Evolutionary conservation across 1,284 basidiomycete genomes (phyloP).

Genomic region (Ceratobasidium sp.): DNA sequence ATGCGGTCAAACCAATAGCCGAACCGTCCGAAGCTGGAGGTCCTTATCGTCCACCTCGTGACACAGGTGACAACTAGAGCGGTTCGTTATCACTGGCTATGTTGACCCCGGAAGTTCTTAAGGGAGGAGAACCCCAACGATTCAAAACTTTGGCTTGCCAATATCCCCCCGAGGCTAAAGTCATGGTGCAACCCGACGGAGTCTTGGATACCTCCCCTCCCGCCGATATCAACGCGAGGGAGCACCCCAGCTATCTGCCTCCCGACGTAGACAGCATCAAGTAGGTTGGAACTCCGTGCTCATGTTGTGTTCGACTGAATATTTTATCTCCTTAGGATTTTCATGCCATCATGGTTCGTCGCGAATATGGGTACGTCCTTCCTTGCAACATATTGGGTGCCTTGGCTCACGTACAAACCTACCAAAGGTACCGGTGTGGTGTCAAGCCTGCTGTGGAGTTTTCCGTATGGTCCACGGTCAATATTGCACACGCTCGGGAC

Average conservation of each 20-base stretch:
- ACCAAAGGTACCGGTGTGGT: conserved; percentile 15
- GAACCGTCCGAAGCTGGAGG: neutral
- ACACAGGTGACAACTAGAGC: too few species aligned
- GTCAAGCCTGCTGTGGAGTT: conserved; percentile 21
- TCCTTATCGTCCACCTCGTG: conserved; percentile 11
- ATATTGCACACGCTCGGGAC: conserved; percentile 7
- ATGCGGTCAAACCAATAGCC: neutral
- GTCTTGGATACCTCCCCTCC: too few species aligned
- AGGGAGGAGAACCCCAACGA: too few species aligned
- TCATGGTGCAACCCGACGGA: too few species aligned
- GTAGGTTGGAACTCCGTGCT: neutral
- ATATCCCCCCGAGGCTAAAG: too few species aligned
- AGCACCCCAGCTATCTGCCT: neutral
- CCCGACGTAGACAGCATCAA: neutral
- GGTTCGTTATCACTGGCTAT: neutral
- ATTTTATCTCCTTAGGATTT: conserved; percentile 3
- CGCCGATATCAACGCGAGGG: neutral
- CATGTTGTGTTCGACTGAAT: neutral
- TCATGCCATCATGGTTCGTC: conserved; percentile 34
- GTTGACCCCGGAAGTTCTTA: neutral
- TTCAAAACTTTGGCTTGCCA: too few species aligned
- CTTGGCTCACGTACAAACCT: neutral
- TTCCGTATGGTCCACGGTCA: conserved; percentile 20
- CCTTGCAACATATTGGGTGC: neutral
- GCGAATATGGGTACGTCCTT: conserved; percentile 28